These are phyloP conservation scores for Diutina neorugosa DNA, from an alignment of 1,139 yeast species.

Conservation along the genomic window DNA sequence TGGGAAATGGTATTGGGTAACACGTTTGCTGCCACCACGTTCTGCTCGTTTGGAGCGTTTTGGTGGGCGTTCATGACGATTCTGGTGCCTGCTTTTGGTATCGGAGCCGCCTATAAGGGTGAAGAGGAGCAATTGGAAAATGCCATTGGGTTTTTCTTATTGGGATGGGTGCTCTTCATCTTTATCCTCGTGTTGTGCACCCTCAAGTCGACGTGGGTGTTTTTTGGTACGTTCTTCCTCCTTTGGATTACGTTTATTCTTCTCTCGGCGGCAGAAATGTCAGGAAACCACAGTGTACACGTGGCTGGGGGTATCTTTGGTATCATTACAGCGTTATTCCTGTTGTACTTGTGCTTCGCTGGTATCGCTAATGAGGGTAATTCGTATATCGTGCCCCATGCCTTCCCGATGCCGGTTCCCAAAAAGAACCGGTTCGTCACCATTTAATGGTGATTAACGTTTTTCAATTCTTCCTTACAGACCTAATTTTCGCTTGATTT, in stretches of 20 bases:
- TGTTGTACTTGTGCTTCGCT: slow-evolving; percentile 29
- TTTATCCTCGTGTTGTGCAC: slow-evolving; percentile 27
- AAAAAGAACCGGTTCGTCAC: neutral
- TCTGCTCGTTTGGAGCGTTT: slow-evolving; percentile 25
- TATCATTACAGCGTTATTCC: slow-evolving; percentile 27
- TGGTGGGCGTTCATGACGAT: slow-evolving; percentile 26
- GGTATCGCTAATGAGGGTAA: slow-evolving; percentile 21
- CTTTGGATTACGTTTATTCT: slow-evolving; percentile 29
- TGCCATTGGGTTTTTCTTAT: slow-evolving; percentile 30
- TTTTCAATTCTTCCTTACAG: too few species aligned
- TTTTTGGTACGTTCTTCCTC: slow-evolving; percentile 22
- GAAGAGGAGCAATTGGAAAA: slow-evolving; percentile 15
- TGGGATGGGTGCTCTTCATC: slow-evolving; percentile 36
- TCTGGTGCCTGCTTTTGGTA: slow-evolving; percentile 20
- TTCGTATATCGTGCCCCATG: slow-evolving; percentile 16
- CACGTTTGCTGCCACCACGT: slow-evolving; percentile 25
- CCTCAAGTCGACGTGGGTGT: slow-evolving; percentile 31
- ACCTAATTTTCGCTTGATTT: neutral
- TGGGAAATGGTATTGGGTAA: slow-evolving; percentile 15
- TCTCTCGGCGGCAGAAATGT: slow-evolving; percentile 29
- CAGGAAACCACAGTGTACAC: slow-evolving; percentile 17
- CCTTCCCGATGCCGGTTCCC: slow-evolving; percentile 9
- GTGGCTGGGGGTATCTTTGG: slow-evolving; percentile 35
- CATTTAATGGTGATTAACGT: neutral
- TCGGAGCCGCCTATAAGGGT: slow-evolving; percentile 16